These are phyloP conservation scores for Rubus parviflorus DNA, from an alignment of 306 rosid genomes.

Conservation along the genomic window DNA sequence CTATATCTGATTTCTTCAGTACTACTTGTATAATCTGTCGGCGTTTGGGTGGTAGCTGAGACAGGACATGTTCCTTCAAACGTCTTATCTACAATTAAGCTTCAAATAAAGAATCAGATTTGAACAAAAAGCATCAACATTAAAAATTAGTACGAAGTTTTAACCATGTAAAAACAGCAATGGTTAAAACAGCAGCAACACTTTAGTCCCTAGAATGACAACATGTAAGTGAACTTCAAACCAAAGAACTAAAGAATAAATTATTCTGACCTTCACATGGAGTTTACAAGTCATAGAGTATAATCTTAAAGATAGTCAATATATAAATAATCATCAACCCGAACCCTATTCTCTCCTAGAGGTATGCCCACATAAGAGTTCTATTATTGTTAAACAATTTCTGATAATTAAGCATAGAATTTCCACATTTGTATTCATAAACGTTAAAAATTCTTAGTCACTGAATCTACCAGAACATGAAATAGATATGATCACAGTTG, in stretches of 20 bases:
- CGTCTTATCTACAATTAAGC: constrained; percentile 73
- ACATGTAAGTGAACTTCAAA: not conserved
- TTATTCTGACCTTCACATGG: not conserved
- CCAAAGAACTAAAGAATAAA: not conserved
- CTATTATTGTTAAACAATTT: not conserved
- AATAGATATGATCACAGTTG: not conserved
- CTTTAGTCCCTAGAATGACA: not conserved
- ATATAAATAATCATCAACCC: not conserved
- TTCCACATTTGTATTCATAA: not conserved
- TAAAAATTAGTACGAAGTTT: not conserved
- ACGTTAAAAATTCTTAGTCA: not conserved
- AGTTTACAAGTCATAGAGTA: not conserved
- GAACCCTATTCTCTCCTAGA: not conserved
- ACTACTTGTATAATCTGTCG: constrained; percentile 75
- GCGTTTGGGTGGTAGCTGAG: constrained; percentile 88
- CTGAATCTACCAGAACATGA: not conserved
- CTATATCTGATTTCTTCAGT: constrained; percentile 69
- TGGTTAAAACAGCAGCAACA: not conserved
- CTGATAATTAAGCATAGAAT: not conserved
- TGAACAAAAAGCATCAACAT: not conserved
- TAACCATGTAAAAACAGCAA: not conserved
- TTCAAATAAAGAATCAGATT: constrained; percentile 19
- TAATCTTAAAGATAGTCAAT: not conserved
- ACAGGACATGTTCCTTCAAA: constrained; percentile 82
- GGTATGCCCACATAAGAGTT: constrained; percentile 1